Evolutionary conservation across 2,329 filamentous ascomycete genomes (phyloP), one percentile per base, ranked within the genome.

Genomic region (Aspergillus japonicus): DNA sequence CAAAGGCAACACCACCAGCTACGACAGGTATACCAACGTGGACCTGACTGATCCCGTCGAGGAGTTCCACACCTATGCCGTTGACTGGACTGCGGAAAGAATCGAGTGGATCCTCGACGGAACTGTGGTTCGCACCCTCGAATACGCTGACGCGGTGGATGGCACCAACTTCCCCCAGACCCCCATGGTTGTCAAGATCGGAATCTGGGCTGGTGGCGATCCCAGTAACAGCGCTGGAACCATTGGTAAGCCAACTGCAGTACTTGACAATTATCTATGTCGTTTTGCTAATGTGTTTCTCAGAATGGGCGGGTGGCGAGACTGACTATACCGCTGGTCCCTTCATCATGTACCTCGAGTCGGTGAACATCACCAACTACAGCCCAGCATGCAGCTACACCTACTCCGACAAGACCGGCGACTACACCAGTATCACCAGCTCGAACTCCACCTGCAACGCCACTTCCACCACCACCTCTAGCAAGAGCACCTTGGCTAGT

Each of bases 1-100:
- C 75, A 97, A 98, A 78, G 95, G 94, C 60, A 84, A 91, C 68
- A 92, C 90, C 0, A 68, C 69, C 7, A 84, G 85, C 14, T 96
- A 95, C 80, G 91, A 96, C 78, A 89, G 94, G 60, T 93, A 89
- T 62, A 88, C 90, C 58, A 92, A 91, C 74, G 89, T 94, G 75
- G 78, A 85, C 1, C 79, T 88, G 70, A 67, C 79, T 63, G 77
- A 82, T 69, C 93, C 89, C 59, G 75, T 78, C 61, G 70, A 72
- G n/a, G 61, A 63, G 35, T 79, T 75, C 68, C 77, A 80, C 67
- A 80, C 77, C 31, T 81, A 81, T 69, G 57, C 72, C 47, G 63
- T 91, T 58, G 83, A 89, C 75, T 92, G 89, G 88, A 89, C 84
- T 53, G 77, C 82, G 65, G 82, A 86, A 42, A 77, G 80, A 67